These are phyloP conservation scores for Talaromyces sp. DNA, from an alignment of 2,329 filamentous ascomycete species.

Conservation along the genomic window DNA sequence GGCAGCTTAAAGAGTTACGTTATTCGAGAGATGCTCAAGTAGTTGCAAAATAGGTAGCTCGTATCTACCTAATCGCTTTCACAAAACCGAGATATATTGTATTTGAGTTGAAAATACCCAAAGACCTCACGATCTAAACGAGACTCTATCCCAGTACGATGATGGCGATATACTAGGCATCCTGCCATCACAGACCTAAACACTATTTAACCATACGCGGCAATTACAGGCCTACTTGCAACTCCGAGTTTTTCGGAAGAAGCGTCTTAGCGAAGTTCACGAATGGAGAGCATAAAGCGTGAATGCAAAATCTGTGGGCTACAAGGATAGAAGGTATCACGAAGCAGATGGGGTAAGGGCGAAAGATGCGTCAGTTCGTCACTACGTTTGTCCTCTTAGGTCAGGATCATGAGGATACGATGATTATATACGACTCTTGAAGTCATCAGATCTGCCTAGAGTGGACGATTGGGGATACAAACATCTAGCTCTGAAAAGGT, in stretches of 20 bases:
- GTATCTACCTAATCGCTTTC: too few relatives aligned
- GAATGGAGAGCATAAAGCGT: neutral
- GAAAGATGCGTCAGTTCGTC: neutral
- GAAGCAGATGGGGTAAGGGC: neutral
- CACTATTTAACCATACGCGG: neutral
- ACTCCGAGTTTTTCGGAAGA: neutral
- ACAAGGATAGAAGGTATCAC: neutral
- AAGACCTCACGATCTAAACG: neutral
- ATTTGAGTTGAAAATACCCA: too few relatives aligned
- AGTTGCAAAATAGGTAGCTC: too few relatives aligned
- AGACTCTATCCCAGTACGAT: neutral
- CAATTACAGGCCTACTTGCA: too few relatives aligned
- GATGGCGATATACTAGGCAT: neutral
- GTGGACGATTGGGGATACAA: neutral
- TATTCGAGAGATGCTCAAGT: too few relatives aligned
- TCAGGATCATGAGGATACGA: neutral
- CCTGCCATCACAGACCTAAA: neutral
- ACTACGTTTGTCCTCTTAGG: neutral
- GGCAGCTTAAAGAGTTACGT: too few relatives aligned
- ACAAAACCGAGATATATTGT: too few relatives aligned
- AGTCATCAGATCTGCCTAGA: neutral
- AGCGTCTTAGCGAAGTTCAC: neutral
- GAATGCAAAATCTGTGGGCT: neutral
- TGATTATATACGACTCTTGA: neutral
- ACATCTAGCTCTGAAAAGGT: neutral